These are phyloP conservation scores for Mortierella sp. DNA, from an alignment of 371 early-diverging fungal species.

Conservation along the genomic window DNA sequence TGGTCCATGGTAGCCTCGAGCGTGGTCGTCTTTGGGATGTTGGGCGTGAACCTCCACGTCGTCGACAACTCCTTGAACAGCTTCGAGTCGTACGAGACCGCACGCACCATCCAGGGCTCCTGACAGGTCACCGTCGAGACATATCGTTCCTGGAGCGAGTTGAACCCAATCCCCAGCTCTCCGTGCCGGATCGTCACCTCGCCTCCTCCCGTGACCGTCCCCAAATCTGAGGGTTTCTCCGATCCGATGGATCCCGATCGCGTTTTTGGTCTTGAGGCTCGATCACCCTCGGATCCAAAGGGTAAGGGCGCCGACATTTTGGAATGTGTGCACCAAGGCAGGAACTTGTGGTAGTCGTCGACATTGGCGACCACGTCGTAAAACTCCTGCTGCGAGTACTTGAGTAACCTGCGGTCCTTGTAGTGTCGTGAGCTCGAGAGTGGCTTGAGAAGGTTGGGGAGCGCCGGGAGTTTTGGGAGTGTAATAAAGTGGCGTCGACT, in stretches of 20 bases:
- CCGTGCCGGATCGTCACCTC: slow-evolving; percentile 68
- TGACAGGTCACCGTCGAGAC: slow-evolving; percentile 80
- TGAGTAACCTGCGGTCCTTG: slow-evolving; percentile 47
- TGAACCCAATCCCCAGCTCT: slow-evolving; percentile 83
- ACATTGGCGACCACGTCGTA: slow-evolving; percentile 84
- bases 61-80: slow-evolving; percentile 79
- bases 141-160: slow-evolving; percentile 80
- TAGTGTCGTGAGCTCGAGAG: slow-evolving; percentile 31
- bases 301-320: slow-evolving; percentile 62
- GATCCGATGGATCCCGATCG: neutral
- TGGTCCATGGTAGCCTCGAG: slow-evolving; percentile 34
- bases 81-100: slow-evolving; percentile 74
- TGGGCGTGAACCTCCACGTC: slow-evolving; percentile 77
- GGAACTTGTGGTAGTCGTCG: slow-evolving; percentile 77
- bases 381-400: slow-evolving; percentile 80
- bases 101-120: slow-evolving; percentile 70
- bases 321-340: slow-evolving; percentile 84
- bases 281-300: slow-evolving; percentile 17
- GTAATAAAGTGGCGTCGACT: slow-evolving; percentile 26
- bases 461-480: slow-evolving; percentile 35
- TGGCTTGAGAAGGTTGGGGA: slow-evolving; percentile 37
- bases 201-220: neutral
- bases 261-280: neutral
- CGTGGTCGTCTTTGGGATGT: slow-evolving; percentile 49
- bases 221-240: neutral